Base-by-base conservation (phyloP, 805 yeast genomes). In the Torulaspora delbrueckii region DNA sequence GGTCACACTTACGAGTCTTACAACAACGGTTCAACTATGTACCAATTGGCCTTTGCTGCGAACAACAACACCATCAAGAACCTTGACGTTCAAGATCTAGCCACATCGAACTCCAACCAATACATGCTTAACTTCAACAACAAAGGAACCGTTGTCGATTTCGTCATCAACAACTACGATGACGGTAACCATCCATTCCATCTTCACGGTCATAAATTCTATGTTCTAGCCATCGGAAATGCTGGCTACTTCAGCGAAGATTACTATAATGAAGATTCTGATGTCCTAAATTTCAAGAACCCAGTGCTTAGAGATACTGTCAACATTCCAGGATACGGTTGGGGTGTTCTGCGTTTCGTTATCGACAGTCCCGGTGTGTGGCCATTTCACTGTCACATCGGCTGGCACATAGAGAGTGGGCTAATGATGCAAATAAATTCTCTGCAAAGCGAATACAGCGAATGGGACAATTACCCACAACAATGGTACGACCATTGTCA, bases 341-440 rank as follows among this genome's bases (percentile, higher is more conserved):
- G 76, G 60, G 69, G 78, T 31, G 79, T 64, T 69, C 70, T 63
- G 26, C 69, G 93, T 45, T 82, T 83, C 59, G 71, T 69, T 45
- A 83, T 89, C 16, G 78, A 82, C 54, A 84, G 84, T 54, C 90
- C 93, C 3, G 95, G 95, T 28, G 76, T 84, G 14, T 85, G 93
- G 93, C 77, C 82, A 40, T 81, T 85, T 76, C 95, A 85, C 60
- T 85, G 95, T 65, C 89, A 82, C 59, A 74, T 81, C 45, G 84
- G 80, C 53, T 80, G 82, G 78, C 86, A 80, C 63, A 72, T 80
- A 61, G 79, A 75, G 57, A 84, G 80, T 62, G 86, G 86, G 12
- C 65, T 76, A 56, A 71, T 55, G 42, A 48, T 61, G 51, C 63
- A 58, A 44, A 46, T 61, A 14, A 58, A 58, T 32, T 50, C 55